phyloP scores from a whole-genome alignment of 495 filamentous ascomycete species.

The Hyaloscypha hepaticicola region DNA sequence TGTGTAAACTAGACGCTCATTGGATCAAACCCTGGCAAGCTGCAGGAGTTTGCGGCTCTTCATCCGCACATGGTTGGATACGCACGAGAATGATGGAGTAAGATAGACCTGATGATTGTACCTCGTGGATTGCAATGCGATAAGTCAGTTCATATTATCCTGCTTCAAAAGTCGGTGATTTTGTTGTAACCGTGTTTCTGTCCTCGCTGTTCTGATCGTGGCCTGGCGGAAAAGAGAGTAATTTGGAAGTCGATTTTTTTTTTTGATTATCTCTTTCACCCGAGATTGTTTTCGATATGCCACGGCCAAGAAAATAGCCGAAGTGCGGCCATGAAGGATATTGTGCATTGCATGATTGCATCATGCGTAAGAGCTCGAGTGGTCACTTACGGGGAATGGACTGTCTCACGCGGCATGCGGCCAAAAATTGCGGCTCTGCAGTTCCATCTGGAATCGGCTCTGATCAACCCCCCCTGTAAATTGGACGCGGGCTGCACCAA shows the following conservation, averaged over 20 bases:
- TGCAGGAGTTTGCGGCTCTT: background rate
- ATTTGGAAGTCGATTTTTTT: background rate
- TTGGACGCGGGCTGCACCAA: too few relatives aligned
- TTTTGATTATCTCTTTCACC: background rate
- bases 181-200: background rate
- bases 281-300: background rate
- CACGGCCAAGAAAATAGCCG: background rate
- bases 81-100: background rate
- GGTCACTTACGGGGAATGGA: background rate
- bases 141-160: background rate
- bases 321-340: background rate
- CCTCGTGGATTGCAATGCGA: background rate
- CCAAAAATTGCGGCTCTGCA: background rate
- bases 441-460: too few relatives aligned
- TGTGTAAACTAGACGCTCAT: too few relatives aligned
- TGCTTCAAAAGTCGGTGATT: background rate
- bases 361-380: background rate
- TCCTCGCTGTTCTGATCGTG: background rate
- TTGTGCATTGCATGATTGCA: background rate
- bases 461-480: too few relatives aligned
- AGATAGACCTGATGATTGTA: background rate
- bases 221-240: background rate
- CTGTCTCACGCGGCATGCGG: background rate
- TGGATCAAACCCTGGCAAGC: background rate
- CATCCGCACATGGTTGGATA: background rate